These are phyloP conservation scores for Apocynum venetum DNA, from an alignment of 257 asterid genomes.

Conservation along the genomic window DNA sequence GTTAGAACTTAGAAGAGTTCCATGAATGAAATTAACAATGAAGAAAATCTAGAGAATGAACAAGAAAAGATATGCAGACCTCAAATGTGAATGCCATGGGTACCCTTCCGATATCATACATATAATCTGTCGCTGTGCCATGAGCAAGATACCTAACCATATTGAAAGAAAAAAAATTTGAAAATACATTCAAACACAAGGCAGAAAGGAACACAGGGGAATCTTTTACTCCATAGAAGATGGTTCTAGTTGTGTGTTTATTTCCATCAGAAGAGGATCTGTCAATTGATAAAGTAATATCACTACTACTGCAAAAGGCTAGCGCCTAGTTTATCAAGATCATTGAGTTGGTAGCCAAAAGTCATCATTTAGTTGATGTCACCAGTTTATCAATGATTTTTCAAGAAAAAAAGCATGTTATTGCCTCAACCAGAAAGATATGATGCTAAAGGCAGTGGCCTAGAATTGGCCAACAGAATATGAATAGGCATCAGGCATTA, in stretches of 20 bases:
- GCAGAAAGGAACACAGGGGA: not conserved
- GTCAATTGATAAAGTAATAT: not conserved
- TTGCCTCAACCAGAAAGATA: not conserved
- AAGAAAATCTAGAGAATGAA: not conserved
- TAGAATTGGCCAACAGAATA: constrained; percentile 1
- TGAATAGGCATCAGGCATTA: not conserved
- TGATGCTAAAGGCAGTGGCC: not conserved
- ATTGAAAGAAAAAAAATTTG: not conserved
- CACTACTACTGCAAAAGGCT: not conserved
- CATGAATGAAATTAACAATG: constrained; percentile 4
- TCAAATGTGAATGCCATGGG: constrained; percentile 98
- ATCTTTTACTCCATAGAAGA: not conserved
- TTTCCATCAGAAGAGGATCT: not conserved
- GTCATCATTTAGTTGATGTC: not conserved
- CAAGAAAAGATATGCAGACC: constrained; percentile 36
- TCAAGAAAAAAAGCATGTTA: not conserved
- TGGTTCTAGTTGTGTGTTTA: not conserved
- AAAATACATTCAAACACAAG: constrained; percentile 6
- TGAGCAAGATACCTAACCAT: constrained; percentile 82
- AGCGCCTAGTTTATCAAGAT: not conserved
- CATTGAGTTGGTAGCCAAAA: not conserved
- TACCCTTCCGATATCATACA: constrained; percentile 88
- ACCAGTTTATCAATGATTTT: not conserved
- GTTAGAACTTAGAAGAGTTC: constrained; percentile 7
- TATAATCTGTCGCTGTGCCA: constrained; percentile 96